Base-by-base conservation (phyloP, 345 rosid genomes). In the Moricandia arvensis region DNA sequence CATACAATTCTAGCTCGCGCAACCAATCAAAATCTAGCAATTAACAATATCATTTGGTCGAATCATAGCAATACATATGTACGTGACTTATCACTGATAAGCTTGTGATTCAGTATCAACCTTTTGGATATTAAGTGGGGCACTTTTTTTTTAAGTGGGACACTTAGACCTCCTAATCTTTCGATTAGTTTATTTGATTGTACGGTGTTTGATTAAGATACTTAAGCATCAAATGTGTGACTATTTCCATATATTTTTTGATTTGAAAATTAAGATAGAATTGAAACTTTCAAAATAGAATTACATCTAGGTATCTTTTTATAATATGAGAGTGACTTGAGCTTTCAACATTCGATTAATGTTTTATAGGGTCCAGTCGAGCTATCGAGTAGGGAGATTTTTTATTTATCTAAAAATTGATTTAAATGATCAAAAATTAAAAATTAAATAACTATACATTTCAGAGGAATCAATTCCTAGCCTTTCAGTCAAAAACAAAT, bases 141-240 rank as follows among this genome's bases (percentile, higher is more conserved):
- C n/a, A n/a, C n/a, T n/a, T n/a, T n/a, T n/a, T n/a, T n/a, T n/a
- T 72, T 10, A 37, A 72, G 77, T 72, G 77, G 63, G 60, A 66
- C 59, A 72, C 77, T 78, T 72, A 30, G 54, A 72, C 77, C 81
- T 33, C 65, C 72, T 27, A 63, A 55, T 71, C 45, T 34, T 12
- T 77, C 34, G 15, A 63, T n/a, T 63, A 41, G 34, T 63, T 29
- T 57, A 33, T 31, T 30, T 55, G 21, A 12, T 58, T 59, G 5
- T 43, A 70, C 66, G 30, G 27, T 38, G 37, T 69, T 59, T 30
- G 29, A 55, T 24, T 77, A 71, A 63, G n/a, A 63, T 76, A 30
- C 66, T 64, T 64, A 70, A 41, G 54, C 53, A 63, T 70, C 60
- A 70, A 63, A 57, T 31, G 53, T 63, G 71, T 69, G 29, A 54